Conservation (phyloP, 768 basidiomycete species). For the Porpolomopsis calyptriformis region DNA sequence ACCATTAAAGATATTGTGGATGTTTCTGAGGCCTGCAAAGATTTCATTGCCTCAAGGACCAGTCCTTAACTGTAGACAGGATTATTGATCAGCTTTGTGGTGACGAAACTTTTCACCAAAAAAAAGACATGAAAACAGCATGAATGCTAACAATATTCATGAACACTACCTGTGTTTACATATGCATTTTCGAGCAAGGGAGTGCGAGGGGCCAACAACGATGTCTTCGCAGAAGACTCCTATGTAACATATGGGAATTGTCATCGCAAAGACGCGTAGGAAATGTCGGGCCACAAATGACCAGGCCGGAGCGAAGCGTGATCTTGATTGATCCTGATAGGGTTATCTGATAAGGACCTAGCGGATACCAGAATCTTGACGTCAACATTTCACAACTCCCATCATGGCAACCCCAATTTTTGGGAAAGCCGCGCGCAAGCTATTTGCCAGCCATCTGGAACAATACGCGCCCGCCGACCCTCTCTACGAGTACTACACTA, state of each 20-base stretch:
- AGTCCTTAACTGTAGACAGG: no score
- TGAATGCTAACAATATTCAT: no score
- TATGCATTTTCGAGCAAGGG: conserved; percentile 81
- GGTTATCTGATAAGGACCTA: not conserved
- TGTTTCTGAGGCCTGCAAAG: no score
- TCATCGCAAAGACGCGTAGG: not conserved
- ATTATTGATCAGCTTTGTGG: no score
- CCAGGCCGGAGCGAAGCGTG: no score
- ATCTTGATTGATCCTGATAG: not conserved
- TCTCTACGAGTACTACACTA: conserved; percentile 54
- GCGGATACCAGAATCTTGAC: not conserved
- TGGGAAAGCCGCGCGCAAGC: conserved; percentile 40
- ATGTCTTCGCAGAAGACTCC: conserved; percentile 73
- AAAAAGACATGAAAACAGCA: no score
- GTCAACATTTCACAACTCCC: not conserved
- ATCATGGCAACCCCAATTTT: conserved; percentile 17
- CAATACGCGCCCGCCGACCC: conserved; percentile 66
- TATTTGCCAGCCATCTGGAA: conserved; percentile 56
- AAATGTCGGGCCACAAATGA: not conserved
- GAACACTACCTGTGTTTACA: conserved; percentile 57
- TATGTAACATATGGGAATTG: conserved; percentile 51
- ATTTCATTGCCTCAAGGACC: no score
- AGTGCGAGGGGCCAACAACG: conserved; percentile 63
- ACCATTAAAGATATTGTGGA: no score
- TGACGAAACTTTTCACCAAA: no score